phyloP scores from a whole-genome alignment of 495 filamentous ascomycete species.

The Aspergillus ellipticus region DNA sequence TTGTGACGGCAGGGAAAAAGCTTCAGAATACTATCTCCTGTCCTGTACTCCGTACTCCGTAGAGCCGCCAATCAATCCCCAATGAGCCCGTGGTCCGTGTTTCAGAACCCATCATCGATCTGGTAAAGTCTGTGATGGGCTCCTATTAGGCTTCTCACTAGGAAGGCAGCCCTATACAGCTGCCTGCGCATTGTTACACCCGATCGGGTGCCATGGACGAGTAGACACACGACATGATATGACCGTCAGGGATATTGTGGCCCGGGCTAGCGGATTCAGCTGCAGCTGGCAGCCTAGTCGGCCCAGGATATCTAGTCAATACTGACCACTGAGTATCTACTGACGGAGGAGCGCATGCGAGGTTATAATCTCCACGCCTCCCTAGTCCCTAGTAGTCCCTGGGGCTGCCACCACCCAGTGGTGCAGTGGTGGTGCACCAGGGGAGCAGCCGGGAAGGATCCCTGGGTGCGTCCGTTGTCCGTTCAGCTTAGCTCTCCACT shows the following conservation, averaged over 20 bases:
- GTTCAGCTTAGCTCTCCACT: constrained; percentile 15
- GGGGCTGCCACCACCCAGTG: too few relatives aligned
- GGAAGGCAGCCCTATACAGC: neutral
- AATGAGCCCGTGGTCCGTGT: constrained; percentile 29
- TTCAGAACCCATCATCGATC: constrained; percentile 10
- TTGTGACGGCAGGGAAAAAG: neutral
- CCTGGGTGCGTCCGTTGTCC: constrained; percentile 10
- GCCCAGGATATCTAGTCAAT: too few relatives aligned
- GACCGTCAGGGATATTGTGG: neutral
- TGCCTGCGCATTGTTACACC: neutral
- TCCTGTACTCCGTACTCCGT: neutral
- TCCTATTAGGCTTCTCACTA: neutral
- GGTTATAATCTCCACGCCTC: neutral
- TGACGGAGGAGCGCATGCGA: neutral
- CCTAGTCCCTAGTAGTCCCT: neutral
- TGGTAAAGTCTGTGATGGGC: neutral
- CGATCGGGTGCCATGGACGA: neutral
- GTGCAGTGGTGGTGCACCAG: neutral
- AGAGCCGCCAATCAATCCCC: constrained; percentile 24
- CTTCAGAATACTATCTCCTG: neutral
- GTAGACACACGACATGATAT: neutral
- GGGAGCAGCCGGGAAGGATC: constrained; percentile 10
- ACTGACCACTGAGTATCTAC: too few relatives aligned
- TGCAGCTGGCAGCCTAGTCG: neutral
- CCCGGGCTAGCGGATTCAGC: neutral